Conservation (phyloP, 2,329 filamentous ascomycete genomes). For the Colletotrichum theobromicola region DNA sequence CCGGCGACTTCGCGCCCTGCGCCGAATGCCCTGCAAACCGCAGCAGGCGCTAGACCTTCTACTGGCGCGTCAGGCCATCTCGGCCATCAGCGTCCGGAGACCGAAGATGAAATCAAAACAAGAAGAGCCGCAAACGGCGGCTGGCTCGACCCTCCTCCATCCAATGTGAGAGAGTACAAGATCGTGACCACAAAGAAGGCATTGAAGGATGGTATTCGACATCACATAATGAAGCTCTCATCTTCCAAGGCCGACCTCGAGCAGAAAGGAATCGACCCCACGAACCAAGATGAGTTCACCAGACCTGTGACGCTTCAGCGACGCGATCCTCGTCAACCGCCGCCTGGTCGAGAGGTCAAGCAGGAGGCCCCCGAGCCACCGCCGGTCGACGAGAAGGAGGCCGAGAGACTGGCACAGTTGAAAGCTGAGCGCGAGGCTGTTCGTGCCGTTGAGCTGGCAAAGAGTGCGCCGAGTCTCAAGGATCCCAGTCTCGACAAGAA, state of each 20-base stretch:
- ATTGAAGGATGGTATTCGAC: conserved; percentile 78
- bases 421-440: conserved; percentile 85
- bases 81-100: conserved; percentile 21
- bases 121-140: conserved; percentile 46
- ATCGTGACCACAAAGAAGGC: conserved; percentile 84
- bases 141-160: conserved; percentile 60
- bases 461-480: conserved; percentile 85
- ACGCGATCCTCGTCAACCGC: conserved; percentile 78
- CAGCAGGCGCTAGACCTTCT: conserved; percentile 19
- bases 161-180: conserved; percentile 48
- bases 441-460: conserved; percentile 84
- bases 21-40: conserved; percentile 26
- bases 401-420: conserved; percentile 69
- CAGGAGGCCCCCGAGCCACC: conserved; percentile 54
- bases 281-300: conserved; percentile 78
- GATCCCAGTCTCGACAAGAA: conserved; percentile 57
- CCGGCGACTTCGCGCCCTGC: conserved; percentile 30
- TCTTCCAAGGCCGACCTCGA: conserved; percentile 55
- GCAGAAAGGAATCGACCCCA: conserved; percentile 70
- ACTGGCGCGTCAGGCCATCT: conserved; percentile 3
- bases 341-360: conserved; percentile 68
- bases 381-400: conserved; percentile 60
- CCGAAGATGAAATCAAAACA: conserved; percentile 29
- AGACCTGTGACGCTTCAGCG: conserved; percentile 89
- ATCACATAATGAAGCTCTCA: conserved; percentile 84